Evolutionary conservation across 208 protist genomes (phyloP).

Genomic region (Trypanosoma vivax): DNA sequence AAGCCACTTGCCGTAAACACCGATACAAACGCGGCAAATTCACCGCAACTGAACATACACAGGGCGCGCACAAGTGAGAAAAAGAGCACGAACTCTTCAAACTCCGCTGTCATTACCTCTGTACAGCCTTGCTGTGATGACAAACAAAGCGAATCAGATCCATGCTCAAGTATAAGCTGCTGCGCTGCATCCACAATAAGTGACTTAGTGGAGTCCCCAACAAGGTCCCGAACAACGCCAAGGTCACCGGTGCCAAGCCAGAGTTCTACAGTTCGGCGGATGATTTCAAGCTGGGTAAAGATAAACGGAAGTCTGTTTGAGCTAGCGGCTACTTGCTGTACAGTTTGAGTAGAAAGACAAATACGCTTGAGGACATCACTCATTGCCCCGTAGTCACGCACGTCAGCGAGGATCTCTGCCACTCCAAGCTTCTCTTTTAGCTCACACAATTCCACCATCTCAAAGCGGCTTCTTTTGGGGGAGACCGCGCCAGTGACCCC

Average conservation of each 20-base stretch:
- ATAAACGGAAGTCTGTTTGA: background rate
- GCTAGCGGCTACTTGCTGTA: background rate
- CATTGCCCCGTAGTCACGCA: constrained; percentile 14
- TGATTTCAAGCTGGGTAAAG: constrained; percentile 10
- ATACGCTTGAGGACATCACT: constrained; percentile 5
- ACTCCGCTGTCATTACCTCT: background rate
- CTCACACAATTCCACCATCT: constrained; percentile 1
- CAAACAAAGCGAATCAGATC: background rate
- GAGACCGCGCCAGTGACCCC: background rate
- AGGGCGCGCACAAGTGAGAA: constrained; percentile 17
- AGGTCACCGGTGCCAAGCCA: constrained; percentile 5
- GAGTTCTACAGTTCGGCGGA: constrained; percentile 8
- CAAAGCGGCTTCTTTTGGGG: constrained; percentile 6
- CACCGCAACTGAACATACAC: constrained; percentile 8
- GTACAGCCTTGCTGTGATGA: background rate
- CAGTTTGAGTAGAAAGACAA: background rate
- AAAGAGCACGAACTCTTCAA: constrained; percentile 12
- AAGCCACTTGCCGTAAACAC: constrained; percentile 9
- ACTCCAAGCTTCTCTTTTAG: background rate
- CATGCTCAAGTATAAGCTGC: background rate
- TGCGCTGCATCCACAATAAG: constrained; percentile 17
- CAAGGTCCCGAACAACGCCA: constrained; percentile 8
- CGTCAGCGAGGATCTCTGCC: constrained; percentile 11
- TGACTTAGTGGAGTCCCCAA: constrained; percentile 1
- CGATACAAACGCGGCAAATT: constrained; percentile 12